Percentiles rank a stretch among this genome's conserved stretches.
phyloP scores from a whole-genome alignment of 257 asterid genomes.

The Solanum medicagineum region DNA sequence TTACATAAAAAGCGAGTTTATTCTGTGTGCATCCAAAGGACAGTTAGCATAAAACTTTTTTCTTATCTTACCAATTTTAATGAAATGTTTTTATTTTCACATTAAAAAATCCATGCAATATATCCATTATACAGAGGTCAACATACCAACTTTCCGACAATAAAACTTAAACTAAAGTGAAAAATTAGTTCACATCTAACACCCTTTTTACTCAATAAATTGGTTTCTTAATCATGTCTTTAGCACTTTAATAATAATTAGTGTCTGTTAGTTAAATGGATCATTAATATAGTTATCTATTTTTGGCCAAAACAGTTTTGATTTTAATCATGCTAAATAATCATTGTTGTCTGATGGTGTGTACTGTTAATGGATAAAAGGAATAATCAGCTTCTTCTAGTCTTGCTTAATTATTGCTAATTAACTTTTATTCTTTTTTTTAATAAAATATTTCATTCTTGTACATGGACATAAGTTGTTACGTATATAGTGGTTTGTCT shows the following conservation, averaged over 20 bases:
- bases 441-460: not conserved
- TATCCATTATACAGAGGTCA: not conserved
- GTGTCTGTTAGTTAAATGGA: constrained; percentile 8
- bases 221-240: constrained; percentile 17
- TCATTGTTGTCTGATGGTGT: constrained; percentile 23
- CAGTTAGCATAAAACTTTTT: too few relatives aligned
- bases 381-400: constrained; percentile 7
- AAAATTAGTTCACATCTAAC: not conserved
- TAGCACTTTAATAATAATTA: constrained; percentile 12
- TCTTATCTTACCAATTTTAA: not conserved
- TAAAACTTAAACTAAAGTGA: not conserved
- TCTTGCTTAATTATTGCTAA: not conserved
- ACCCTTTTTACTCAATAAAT: not conserved
- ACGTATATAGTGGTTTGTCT: not conserved
- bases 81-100: not conserved
- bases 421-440: not conserved
- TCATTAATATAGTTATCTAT: not conserved
- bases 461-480: not conserved
- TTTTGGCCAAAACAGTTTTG: not conserved
- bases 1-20: too few relatives aligned
- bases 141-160: not conserved
- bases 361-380: not conserved
- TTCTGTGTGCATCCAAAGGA: too few relatives aligned
- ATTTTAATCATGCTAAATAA: not conserved
- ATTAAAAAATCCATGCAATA: not conserved